A percentile compares a stretch with the other conserved stretches of the same genome.
phyloP scores from a whole-genome alignment of 495 filamentous ascomycete species.

The Podospora bellae-mahoneyi region DNA sequence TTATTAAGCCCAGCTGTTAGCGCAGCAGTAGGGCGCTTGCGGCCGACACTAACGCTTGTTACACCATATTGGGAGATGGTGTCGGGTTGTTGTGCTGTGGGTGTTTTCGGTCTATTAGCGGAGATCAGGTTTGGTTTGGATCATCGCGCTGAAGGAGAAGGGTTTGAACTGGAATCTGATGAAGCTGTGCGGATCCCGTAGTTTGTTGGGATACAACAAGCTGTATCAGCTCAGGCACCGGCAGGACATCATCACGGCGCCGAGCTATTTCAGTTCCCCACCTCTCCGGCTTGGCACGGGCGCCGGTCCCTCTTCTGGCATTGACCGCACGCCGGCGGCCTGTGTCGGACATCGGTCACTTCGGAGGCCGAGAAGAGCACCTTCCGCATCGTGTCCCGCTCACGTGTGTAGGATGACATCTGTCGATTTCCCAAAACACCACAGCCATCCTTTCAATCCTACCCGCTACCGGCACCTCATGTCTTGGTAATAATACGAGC shows the following conservation, averaged over 20 bases:
- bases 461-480: neutral
- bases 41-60: constrained; percentile 4
- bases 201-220: too few relatives aligned
- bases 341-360: too few relatives aligned
- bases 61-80: constrained; percentile 1
- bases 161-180: too few relatives aligned
- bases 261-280: neutral
- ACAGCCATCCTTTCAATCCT: neutral
- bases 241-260: neutral
- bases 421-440: neutral
- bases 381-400: neutral
- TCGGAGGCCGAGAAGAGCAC: too few relatives aligned
- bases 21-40: constrained; percentile 1
- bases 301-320: neutral
- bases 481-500: neutral
- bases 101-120: neutral
- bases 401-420: neutral
- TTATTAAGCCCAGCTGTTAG: constrained; percentile 6
- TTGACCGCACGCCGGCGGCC: too few relatives aligned
- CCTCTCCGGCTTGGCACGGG: neutral
- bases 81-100: neutral
- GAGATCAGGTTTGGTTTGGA: neutral
- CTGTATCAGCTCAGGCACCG: neutral
- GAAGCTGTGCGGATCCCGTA: too few relatives aligned
- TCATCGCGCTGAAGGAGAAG: neutral